Percentiles rank a stretch among this genome's conserved stretches.
Evolutionary conservation across 129 eudicot species (phyloP).

Genomic region (Artemisia annua): DNA sequence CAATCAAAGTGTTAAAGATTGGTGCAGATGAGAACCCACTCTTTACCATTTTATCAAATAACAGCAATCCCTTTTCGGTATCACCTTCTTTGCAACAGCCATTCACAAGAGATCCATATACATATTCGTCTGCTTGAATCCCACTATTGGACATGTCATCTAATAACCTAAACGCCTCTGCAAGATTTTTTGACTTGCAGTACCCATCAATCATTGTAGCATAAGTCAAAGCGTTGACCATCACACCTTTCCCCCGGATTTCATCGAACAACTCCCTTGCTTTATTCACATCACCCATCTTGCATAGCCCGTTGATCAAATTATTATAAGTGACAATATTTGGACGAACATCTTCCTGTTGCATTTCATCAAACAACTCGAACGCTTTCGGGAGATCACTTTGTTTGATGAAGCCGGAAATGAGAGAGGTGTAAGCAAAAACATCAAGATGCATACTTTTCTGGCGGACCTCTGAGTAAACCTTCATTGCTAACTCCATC

Average conservation of each 20-base stretch:
- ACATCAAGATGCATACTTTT: constrained; percentile 36
- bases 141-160: constrained; percentile 38
- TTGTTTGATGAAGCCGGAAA: constrained; percentile 37
- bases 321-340: constrained; percentile 37
- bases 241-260: constrained; percentile 31
- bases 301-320: constrained; percentile 38
- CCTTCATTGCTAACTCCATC: constrained; percentile 31
- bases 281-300: constrained; percentile 33
- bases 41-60: constrained; percentile 32
- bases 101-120: constrained; percentile 35
- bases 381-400: constrained; percentile 25
- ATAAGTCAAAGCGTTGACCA: constrained; percentile 28
- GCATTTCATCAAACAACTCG: constrained; percentile 35
- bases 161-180: constrained; percentile 40
- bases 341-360: constrained; percentile 29
- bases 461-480: constrained; percentile 18
- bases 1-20: constrained; percentile 30
- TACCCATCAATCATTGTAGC: constrained; percentile 42
- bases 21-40: constrained; percentile 30
- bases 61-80: constrained; percentile 32
- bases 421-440: constrained; percentile 36
- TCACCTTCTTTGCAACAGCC: constrained; percentile 40
- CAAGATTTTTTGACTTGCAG: constrained; percentile 33
- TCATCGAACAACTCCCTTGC: constrained; percentile 36
- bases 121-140: constrained; percentile 34